Evolutionary conservation across 495 filamentous ascomycete species (phyloP).

Genomic region (Paragyromitra xinjiangensis): DNA sequence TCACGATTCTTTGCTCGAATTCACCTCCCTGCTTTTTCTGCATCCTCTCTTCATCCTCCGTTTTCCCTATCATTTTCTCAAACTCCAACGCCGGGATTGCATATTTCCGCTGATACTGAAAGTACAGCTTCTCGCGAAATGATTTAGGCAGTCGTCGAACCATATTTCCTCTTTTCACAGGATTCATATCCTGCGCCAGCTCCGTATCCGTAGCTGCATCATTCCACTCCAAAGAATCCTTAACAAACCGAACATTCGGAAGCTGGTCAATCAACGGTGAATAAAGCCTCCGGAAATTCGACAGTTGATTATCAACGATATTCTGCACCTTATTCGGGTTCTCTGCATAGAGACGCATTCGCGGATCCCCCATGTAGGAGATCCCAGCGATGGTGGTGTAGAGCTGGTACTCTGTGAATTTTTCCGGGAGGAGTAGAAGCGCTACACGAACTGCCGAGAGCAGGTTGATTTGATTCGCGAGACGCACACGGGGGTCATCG

Average conservation of each 20-base stretch:
- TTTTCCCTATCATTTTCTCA: conserved; percentile 81
- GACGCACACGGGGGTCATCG: conserved; percentile 86
- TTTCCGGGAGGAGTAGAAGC: conserved; percentile 80
- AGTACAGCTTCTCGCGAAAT: conserved; percentile 90
- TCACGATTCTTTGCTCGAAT: conserved; percentile 85
- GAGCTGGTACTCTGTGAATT: conserved; percentile 85
- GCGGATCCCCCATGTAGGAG: conserved; percentile 91
- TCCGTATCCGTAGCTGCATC: conserved; percentile 67
- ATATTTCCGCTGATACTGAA: conserved; percentile 90
- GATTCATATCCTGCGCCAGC: conserved; percentile 89
- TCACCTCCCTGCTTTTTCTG: conserved; percentile 77
- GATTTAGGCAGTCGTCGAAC: conserved; percentile 86
- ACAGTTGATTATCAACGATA: conserved; percentile 89
- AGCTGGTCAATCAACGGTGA: conserved; percentile 85
- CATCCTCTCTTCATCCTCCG: conserved; percentile 74
- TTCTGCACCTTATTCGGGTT: conserved; percentile 92
- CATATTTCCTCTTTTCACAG: conserved; percentile 89
- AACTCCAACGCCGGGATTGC: conserved; percentile 84
- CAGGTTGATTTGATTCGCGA: conserved; percentile 95
- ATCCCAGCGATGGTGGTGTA: conserved; percentile 90
- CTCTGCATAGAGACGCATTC: conserved; percentile 87
- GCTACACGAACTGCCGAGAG: conserved; percentile 89
- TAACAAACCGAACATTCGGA: conserved; percentile 78
- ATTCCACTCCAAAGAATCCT: conserved; percentile 55
- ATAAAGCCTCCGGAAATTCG: conserved; percentile 90